phyloP scores from a whole-genome alignment of 371 early-diverging fungal genomes.

The Phascolomyces articulosus region DNA sequence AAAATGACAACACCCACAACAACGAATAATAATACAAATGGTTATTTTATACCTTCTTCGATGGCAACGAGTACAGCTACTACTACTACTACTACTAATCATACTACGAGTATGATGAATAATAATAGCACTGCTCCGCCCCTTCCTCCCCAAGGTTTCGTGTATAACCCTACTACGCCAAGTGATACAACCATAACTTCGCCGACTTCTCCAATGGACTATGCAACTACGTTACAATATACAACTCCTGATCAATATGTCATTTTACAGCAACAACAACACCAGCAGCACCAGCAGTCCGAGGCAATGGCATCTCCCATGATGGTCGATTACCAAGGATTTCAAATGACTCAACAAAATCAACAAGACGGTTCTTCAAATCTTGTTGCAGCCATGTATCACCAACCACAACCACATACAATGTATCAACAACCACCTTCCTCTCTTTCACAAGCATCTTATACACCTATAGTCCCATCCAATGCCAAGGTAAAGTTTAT shows the following conservation, averaged over 20 bases:
- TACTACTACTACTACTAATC: neutral
- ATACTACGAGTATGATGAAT: too few relatives aligned
- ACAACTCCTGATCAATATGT: neutral
- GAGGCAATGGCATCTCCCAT: slow-evolving; percentile 1
- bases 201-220: neutral
- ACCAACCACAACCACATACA: neutral
- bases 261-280: slow-evolving; percentile 12
- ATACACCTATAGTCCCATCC: neutral
- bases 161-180: slow-evolving; percentile 4
- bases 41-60: neutral
- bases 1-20: neutral
- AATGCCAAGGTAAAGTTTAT: neutral
- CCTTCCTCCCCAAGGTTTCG: neutral
- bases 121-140: neutral
- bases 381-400: neutral
- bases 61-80: neutral
- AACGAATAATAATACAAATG: neutral
- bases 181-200: neutral
- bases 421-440: neutral
- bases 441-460: neutral
- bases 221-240: neutral
- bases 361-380: neutral
- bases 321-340: slow-evolving; percentile 1
- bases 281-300: slow-evolving; percentile 10
- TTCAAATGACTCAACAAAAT: neutral